Evolutionary conservation across 2,329 filamentous ascomycete species (phyloP).

Genomic region (Lecanicillium sp.): DNA sequence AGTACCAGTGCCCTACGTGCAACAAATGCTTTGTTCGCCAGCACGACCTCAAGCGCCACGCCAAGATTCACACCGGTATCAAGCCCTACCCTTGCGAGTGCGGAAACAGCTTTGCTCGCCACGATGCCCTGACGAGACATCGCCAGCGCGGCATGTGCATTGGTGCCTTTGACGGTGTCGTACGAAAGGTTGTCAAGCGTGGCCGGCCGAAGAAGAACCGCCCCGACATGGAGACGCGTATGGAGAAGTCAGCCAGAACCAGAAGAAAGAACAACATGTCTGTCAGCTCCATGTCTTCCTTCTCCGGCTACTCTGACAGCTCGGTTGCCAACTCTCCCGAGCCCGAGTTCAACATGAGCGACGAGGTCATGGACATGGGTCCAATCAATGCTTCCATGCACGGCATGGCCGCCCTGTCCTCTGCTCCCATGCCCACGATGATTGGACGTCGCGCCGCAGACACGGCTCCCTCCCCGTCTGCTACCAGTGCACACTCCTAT

Average conservation of each 20-base stretch:
- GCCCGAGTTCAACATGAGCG: conserved; percentile 40
- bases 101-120: conserved; percentile 88
- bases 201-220: conserved; percentile 58
- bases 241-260: conserved; percentile 50
- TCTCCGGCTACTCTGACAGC: conserved; percentile 52
- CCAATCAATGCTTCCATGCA: conserved; percentile 22
- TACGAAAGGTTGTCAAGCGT: conserved; percentile 55
- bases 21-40: conserved; percentile 94
- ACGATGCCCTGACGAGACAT: conserved; percentile 91
- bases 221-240: conserved; percentile 49
- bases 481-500: conserved; percentile 34
- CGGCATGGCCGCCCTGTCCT: conserved; percentile 36
- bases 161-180: conserved; percentile 79
- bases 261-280: conserved; percentile 49
- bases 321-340: conserved; percentile 49
- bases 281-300: conserved; percentile 45
- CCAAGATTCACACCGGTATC: conserved; percentile 93
- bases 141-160: conserved; percentile 95
- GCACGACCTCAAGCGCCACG: conserved; percentile 93
- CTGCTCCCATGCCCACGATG: conserved; percentile 36
- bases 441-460: conserved; percentile 21
- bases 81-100: conserved; percentile 95
- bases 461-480: conserved; percentile 35
- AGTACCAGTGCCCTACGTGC: conserved; percentile 90
- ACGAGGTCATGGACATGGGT: conserved; percentile 43